Evolutionary conservation across 768 basidiomycete species (phyloP), one percentile per base, ranked within the genome.

Genomic region (Hericium alpestre): DNA sequence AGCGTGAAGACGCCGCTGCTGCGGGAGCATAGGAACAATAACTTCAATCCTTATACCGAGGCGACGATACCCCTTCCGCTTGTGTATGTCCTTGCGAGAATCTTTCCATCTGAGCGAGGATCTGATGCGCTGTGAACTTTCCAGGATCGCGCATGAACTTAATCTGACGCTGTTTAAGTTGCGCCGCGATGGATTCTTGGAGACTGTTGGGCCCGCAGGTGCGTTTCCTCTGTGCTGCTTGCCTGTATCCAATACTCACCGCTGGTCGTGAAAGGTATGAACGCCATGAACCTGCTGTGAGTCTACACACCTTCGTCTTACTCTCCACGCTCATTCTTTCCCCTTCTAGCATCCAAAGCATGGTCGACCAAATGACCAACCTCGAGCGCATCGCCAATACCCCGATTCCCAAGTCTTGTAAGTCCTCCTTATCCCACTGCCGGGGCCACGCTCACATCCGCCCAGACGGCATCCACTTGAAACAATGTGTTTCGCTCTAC

Each of bases 361-460:
- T 95, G 82, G 84, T 90, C 1, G 90, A 93, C 64, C 86, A 91
- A 67, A 76, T 97, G 63, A 82, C 84, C 15, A 76, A 77, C 5
- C 90, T 96, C 84, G 93, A 97, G 71, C 80, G 94, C n/a, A 79
- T 93, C 38, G 88, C 90, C 15, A 92, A 89, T 68, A 90, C 90
- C 10, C 87, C 87, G 0, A 89, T 92, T 52, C 90, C 89, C 18
- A 71, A 80, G 41, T 85, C 85, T 40, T 90, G 85, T 87, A 59
- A 39, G 82, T 69, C 38, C 38, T 37, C 61, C 51, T 9, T 47
- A 38, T 22, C n/a, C 0, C 39, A 55, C 8, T 32, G 32, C 32
- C 32, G 6, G 6, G 56, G 49, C 59, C 38, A 22, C 54, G 43
- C 18, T 38, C 40, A 50, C 22, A 1, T 22, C n/a, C 18, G 18